Percentiles rank a stretch among this genome's conserved stretches.
phyloP scores from a whole-genome alignment of 352 stramenopile species.

The Phytophthora fragariae region DNA sequence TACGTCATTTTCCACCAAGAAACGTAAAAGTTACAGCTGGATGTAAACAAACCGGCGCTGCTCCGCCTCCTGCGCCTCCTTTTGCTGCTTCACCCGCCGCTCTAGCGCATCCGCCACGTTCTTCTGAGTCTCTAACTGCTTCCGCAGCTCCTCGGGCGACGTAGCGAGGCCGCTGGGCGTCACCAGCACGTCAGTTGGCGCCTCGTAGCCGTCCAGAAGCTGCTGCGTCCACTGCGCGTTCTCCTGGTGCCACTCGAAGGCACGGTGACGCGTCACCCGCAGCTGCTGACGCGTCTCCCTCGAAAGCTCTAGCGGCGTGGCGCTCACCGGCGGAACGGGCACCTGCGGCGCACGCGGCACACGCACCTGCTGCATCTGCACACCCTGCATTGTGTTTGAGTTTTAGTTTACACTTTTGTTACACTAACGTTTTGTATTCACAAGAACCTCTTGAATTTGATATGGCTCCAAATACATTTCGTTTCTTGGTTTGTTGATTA shows the following conservation, averaged over 20 bases:
- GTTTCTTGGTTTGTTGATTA: too few species aligned
- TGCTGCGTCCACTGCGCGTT: constrained; percentile 68
- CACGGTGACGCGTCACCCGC: constrained; percentile 55
- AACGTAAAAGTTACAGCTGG: constrained; percentile 1
- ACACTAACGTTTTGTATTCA: too few species aligned
- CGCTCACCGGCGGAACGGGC: constrained; percentile 42
- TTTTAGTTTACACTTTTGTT: too few species aligned
- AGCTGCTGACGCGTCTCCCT: constrained; percentile 57
- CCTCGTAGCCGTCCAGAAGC: constrained; percentile 28
- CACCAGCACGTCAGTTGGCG: constrained; percentile 2
- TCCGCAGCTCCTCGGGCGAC: constrained; percentile 27
- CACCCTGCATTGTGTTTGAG: too few species aligned
- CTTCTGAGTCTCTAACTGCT: constrained; percentile 24
- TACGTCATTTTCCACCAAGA: neutral
- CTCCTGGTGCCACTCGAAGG: constrained; percentile 69
- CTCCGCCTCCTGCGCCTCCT: constrained; percentile 24
- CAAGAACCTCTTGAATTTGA: too few species aligned
- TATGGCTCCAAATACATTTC: too few species aligned
- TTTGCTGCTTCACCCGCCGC: constrained; percentile 24
- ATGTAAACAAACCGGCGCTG: constrained; percentile 25
- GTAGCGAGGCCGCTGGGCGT: constrained; percentile 4
- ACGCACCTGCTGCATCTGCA: constrained; percentile 50
- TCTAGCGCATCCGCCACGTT: constrained; percentile 29
- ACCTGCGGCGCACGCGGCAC: constrained; percentile 36
- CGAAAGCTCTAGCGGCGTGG: constrained; percentile 50